Base-by-base conservation (phyloP, 2,329 filamentous ascomycete species). In the Trichoderma afroharzianum region DNA sequence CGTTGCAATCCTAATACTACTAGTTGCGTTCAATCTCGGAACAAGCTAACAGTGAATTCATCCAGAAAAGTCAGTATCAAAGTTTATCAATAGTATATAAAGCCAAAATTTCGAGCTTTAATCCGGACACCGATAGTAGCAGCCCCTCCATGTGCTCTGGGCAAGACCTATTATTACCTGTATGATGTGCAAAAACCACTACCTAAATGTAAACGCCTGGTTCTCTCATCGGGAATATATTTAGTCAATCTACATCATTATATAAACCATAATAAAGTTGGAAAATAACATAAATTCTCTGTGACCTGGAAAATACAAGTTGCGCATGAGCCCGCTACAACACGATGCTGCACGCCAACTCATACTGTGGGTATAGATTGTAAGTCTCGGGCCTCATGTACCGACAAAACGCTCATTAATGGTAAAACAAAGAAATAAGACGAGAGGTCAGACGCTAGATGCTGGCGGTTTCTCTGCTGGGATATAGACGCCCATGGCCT, bases 401-500 rank as follows among this genome's bases (percentile, higher is more conserved):
- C 21, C 39, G 39, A 69, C 14, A 15, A 62, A 53, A 61, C 39
- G 39, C 39, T 53, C n/a, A 36, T 30, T 33, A 36, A 21, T 9
- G 6, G 28, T 53, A 18, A 1, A 33, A 15, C 15, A 43, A 24
- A n/a, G 2, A 9, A 6, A 21, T 11, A 24, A 28, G n/a, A 53
- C n/a, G 18, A 11, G n/a, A 53, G 0, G 0, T 69, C n/a, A 68
- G 11, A 55, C 61, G 24, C 26, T 15, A 8, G 68, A 70, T 5
- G 59, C 43, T 32, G 32, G 7, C 18, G 47, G 15, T 9, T 28
- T 24, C 18, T 72, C 66, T 28, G 62, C 53, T 6, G 88, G 87
- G 26, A 91, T 82, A 76, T 89, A 91, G 33, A 87, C 88, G n/a
- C 90, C 88, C 80, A 91, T 81, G 68, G 91, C 92, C 82, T 98